A percentile compares a stretch with the other conserved stretches of the same genome.
Evolutionary conservation across 768 basidiomycete genomes (phyloP).

Genomic region (Mycena pura): DNA sequence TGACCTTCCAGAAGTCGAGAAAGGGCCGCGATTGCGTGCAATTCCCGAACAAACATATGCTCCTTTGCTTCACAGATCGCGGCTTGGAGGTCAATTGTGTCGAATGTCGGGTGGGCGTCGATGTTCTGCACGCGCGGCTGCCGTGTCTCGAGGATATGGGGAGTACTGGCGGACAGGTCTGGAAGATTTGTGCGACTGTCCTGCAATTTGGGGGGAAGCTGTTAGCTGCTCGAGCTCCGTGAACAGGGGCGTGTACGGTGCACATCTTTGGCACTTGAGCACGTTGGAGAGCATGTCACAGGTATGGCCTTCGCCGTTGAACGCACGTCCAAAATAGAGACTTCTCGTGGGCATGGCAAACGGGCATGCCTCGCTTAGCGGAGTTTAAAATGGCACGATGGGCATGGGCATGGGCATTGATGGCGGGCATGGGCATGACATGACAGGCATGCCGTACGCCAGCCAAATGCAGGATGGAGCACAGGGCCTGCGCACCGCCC

Average conservation of each 20-base stretch:
- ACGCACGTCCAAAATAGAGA: neutral
- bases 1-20: neutral
- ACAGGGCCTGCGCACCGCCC: too few species aligned
- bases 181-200: neutral
- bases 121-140: neutral
- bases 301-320: neutral
- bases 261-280: neutral
- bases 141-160: neutral
- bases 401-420: too few species aligned
- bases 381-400: too few species aligned
- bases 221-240: neutral
- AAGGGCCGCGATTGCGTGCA: neutral
- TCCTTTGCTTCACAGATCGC: neutral
- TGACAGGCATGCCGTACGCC: too few species aligned
- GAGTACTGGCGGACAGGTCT: neutral
- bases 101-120: neutral
- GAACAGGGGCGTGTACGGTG: neutral
- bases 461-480: too few species aligned
- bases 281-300: neutral
- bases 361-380: too few species aligned
- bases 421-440: too few species aligned
- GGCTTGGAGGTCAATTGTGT: too few species aligned
- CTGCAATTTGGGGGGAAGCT: neutral
- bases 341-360: too few species aligned
- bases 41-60: neutral